Conservation (phyloP, 495 filamentous ascomycete species). For the Schizothecium vesticola region DNA sequence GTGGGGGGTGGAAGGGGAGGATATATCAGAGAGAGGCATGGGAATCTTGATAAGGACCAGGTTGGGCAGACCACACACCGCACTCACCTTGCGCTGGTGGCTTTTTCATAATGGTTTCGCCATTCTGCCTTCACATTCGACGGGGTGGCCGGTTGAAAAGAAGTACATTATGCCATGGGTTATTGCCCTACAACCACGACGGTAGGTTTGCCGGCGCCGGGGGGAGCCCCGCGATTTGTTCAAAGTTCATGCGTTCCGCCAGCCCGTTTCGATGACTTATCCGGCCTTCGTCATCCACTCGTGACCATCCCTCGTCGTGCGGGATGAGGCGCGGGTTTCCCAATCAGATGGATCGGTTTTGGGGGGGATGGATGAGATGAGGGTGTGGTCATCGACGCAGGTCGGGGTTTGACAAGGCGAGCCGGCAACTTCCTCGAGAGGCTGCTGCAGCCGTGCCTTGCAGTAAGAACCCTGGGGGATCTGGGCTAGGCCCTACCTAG, state of each 20-base stretch:
- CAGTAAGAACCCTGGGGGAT: neutral
- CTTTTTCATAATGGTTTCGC: neutral
- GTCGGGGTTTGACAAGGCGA: neutral
- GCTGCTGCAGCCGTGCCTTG: neutral
- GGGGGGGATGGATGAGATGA: neutral
- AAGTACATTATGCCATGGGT: neutral
- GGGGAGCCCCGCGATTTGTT: neutral
- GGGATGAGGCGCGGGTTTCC: neutral
- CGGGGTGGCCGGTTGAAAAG: neutral
- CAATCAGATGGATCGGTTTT: conserved; percentile 8
- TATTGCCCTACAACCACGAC: neutral
- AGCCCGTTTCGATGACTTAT: neutral
- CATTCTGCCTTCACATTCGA: neutral
- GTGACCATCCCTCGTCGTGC: neutral
- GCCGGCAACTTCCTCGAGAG: neutral
- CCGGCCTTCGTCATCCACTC: neutral
- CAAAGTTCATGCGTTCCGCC: conserved; percentile 1
- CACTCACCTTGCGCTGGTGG: neutral
- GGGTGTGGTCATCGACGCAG: neutral
- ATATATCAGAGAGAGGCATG: neutral
- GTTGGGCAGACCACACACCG: neutral
- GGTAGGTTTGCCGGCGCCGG: neutral
- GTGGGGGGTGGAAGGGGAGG: neutral
- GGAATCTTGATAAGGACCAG: neutral
- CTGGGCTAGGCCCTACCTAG: neutral